Base-by-base conservation (phyloP, 345 rosid genomes). In the Bretschneidera sinensis region DNA sequence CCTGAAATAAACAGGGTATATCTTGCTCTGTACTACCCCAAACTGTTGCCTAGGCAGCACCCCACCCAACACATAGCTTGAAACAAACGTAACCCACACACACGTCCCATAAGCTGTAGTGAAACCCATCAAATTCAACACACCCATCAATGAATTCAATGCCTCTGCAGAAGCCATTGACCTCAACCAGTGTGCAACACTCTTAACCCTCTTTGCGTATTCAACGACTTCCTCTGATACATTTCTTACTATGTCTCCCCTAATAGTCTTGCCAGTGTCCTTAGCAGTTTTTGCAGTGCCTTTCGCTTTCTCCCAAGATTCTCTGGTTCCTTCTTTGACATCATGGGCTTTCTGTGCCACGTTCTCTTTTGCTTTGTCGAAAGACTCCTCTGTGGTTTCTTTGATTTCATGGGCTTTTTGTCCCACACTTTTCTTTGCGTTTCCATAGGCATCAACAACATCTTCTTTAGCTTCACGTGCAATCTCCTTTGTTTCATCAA, bases 11-110 rank as follows among this genome's bases (percentile, higher is more conserved):
- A 80, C 75, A 10, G 96, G 94, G 62, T 85, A 85, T 33, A 87
- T 71, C 80, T 85, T 92, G 77, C 98, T 87, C 78, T 87, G 98
- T 34, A 83, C 82, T 57, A 83, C 54, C 2, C 84, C 94, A 28
- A 89, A 87, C 74, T 85, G 94, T 39, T 80, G 86, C 65, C 85
- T 79, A 2, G 94, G 84, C 64, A 89, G 39, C 33, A 71, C 67
- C 17, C 68, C 51, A 0, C 83, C 80, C 31, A 92, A 49, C 21
- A 85, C 79, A 57, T 84, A 69, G 73, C 89, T 84, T 1, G 94
- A 87, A 13, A 81, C 52, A 64, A 92, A 87, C 28, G 96, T 82
- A 5, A 92, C 86, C 97, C 98, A 92, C 43, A 80, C 71, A 57
- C 85, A 66, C 76, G 70, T 77, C 61, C 98, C 97, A 56, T 77